A percentile compares a stretch with the other conserved stretches of the same genome.
Conservation (phyloP, 2,329 filamentous ascomycete genomes). For the Ceratocystis smalleyi region DNA sequence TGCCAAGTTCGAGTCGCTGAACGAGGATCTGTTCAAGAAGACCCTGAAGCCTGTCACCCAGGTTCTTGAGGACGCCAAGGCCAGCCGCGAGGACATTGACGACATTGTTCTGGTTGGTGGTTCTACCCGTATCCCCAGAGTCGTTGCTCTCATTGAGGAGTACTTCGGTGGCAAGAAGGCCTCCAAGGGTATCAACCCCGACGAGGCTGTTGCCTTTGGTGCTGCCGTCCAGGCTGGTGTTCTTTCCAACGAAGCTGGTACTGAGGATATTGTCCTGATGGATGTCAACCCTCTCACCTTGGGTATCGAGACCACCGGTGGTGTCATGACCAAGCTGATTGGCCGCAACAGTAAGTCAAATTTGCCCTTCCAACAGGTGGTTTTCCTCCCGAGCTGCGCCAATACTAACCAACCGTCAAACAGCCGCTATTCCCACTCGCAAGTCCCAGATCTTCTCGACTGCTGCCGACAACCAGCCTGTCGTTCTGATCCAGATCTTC, state of each 20-base stretch:
- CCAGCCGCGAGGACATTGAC: conserved; percentile 87
- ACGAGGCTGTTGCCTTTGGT: conserved; percentile 96
- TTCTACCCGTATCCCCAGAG: conserved; percentile 98
- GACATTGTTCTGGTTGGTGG: conserved; percentile 97
- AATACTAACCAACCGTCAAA: not conserved
- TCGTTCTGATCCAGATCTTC: conserved; percentile 87
- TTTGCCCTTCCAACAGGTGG: not conserved
- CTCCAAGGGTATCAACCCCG: conserved; percentile 98
- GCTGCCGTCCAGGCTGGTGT: conserved; percentile 95
- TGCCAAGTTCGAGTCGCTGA: conserved; percentile 98
- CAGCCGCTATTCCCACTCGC: conserved; percentile 70
- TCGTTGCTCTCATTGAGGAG: conserved; percentile 85
- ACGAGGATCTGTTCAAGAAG: conserved; percentile 99
- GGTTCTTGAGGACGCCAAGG: conserved; percentile 94
- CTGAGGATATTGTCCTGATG: conserved; percentile 75
- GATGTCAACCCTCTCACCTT: conserved; percentile 93
- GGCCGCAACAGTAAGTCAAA: conserved; percentile 53
- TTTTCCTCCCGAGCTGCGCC: not conserved
- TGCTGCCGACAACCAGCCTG: conserved; percentile 89
- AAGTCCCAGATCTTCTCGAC: conserved; percentile 98
- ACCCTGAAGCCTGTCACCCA: conserved; percentile 97
- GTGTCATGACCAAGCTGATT: conserved; percentile 95
- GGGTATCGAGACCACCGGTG: conserved; percentile 93
- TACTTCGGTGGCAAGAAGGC: conserved; percentile 93
- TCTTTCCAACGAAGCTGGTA: conserved; percentile 72